Evolutionary conservation across 2,329 filamentous ascomycete genomes (phyloP).

Genomic region (Microcyclospora tardicrescens): DNA sequence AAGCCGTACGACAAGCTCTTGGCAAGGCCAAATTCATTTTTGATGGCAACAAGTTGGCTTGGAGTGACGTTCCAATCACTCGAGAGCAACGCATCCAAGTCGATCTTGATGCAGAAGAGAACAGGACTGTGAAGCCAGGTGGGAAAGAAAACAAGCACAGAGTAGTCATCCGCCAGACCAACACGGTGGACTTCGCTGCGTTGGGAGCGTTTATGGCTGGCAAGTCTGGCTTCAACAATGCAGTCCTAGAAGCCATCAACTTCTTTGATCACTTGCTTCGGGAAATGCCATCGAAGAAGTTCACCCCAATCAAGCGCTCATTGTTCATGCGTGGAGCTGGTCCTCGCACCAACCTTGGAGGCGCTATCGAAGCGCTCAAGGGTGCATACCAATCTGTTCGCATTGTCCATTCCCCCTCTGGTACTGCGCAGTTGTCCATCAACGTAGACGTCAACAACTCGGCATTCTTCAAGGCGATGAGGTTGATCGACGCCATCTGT

Average conservation of each 20-base stretch:
- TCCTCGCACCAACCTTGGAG: slow-evolving; percentile 40
- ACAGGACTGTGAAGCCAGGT: slow-evolving; percentile 24
- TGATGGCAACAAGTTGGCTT: slow-evolving; percentile 72
- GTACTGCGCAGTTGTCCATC: slow-evolving; percentile 52
- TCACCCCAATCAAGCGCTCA: slow-evolving; percentile 63
- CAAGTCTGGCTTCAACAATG: slow-evolving; percentile 47
- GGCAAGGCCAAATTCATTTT: slow-evolving; percentile 52
- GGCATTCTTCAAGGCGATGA: slow-evolving; percentile 58
- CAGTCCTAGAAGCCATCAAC: slow-evolving; percentile 68
- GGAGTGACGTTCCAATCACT: slow-evolving; percentile 40
- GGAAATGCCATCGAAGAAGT: slow-evolving; percentile 55
- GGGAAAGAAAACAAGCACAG: slow-evolving; percentile 39
- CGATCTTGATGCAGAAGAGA: slow-evolving; percentile 58
- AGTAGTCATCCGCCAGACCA: slow-evolving; percentile 51
- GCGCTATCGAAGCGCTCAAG: slow-evolving; percentile 65
- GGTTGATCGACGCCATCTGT: slow-evolving; percentile 24
- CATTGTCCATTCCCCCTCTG: slow-evolving; percentile 46
- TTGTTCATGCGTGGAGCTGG: slow-evolving; percentile 55
- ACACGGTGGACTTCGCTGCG: slow-evolving; percentile 52
- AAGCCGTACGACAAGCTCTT: slow-evolving; percentile 44
- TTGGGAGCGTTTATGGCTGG: slow-evolving; percentile 55
- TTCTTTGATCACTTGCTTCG: slow-evolving; percentile 86
- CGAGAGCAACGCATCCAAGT: slow-evolving; percentile 39
- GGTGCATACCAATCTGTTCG: slow-evolving; percentile 81
- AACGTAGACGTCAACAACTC: slow-evolving; percentile 90